Evolutionary conservation across 1,284 basidiomycete species (phyloP).

Genomic region (Cutaneotrichosporon curvatum): DNA sequence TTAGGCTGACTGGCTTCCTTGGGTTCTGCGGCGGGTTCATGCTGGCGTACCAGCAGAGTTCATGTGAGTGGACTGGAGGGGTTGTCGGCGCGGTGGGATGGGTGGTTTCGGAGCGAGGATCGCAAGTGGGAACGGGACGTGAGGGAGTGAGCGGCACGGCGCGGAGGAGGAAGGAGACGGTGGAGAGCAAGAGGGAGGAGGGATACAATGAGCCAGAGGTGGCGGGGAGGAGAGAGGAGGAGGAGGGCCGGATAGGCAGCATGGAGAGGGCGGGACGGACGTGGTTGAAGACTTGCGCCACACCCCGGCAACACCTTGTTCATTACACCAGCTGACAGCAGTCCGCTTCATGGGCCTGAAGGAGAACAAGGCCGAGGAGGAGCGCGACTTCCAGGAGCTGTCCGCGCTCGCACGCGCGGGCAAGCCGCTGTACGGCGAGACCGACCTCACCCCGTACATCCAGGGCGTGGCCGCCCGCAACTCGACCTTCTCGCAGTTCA

Average conservation of each 20-base stretch:
- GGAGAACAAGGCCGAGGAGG: conserved; percentile 80
- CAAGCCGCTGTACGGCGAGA: conserved; percentile 76
- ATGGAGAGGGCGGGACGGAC: too few relatives aligned
- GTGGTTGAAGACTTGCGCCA: too few relatives aligned
- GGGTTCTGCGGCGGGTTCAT: conserved; percentile 83
- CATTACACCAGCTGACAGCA: conserved; percentile 43
- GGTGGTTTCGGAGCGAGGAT: background rate
- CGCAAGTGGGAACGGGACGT: background rate
- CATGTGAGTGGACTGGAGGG: conserved; percentile 53
- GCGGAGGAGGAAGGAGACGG: background rate
- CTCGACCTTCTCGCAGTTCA: conserved; percentile 85
- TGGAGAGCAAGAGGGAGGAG: background rate
- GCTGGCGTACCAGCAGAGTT: conserved; percentile 84
- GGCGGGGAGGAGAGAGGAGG: too few relatives aligned
- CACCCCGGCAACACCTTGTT: too few relatives aligned
- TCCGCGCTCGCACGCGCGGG: conserved; percentile 63
- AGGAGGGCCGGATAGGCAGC: too few relatives aligned
- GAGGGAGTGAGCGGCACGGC: background rate
- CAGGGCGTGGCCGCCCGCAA: conserved; percentile 84
- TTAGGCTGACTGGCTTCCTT: conserved; percentile 53
- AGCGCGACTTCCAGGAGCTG: conserved; percentile 68
- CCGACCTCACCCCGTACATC: conserved; percentile 74
- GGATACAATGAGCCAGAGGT: background rate
- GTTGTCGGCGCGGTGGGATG: background rate
- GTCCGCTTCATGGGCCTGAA: conserved; percentile 96